Percentiles rank a stretch among this genome's conserved stretches.
Evolutionary conservation across 202 grass and related monocot genomes (phyloP).

Genomic region (Hordeum pubiflorum): DNA sequence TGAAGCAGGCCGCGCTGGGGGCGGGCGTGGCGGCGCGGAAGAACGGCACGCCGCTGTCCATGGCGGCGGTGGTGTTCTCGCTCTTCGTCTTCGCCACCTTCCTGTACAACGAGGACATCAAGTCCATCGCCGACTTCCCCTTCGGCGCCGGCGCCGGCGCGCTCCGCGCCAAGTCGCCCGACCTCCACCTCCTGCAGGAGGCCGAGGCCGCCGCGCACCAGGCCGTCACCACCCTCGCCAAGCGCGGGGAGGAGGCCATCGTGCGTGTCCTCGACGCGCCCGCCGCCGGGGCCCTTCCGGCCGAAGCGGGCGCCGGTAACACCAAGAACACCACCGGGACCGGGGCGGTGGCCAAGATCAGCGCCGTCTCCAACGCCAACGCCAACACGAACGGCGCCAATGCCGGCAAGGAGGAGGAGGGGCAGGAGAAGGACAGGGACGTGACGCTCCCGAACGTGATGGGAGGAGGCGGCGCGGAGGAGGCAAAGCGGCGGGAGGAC

Average conservation of each 20-base stretch:
- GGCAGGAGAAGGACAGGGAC: constrained; percentile 65
- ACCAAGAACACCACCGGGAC: not conserved
- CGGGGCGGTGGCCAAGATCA: constrained; percentile 6
- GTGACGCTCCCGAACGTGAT: constrained; percentile 54
- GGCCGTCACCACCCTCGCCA: constrained; percentile 38
- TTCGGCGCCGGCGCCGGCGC: constrained; percentile 43
- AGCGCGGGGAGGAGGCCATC: constrained; percentile 44
- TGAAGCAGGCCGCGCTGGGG: constrained; percentile 69
- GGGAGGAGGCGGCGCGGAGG: constrained; percentile 34
- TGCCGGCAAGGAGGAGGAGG: constrained; percentile 20
- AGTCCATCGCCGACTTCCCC: constrained; percentile 84
- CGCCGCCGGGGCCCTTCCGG: not conserved
- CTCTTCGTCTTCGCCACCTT: constrained; percentile 80
- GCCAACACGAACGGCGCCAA: not conserved
- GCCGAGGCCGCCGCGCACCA: constrained; percentile 44
- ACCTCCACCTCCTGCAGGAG: constrained; percentile 58
- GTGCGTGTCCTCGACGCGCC: constrained; percentile 39
- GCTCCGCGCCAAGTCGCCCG: constrained; percentile 39
- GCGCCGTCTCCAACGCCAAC: not conserved
- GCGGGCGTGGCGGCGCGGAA: constrained; percentile 55
- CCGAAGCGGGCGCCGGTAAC: not conserved
- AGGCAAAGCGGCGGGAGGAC: constrained; percentile 32
- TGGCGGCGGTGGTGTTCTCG: constrained; percentile 54
- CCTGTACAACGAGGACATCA: constrained; percentile 96
- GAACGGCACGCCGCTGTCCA: constrained; percentile 62